phyloP scores from a whole-genome alignment of 371 early-diverging fungal genomes.

The Blastocladiella emersonii region DNA sequence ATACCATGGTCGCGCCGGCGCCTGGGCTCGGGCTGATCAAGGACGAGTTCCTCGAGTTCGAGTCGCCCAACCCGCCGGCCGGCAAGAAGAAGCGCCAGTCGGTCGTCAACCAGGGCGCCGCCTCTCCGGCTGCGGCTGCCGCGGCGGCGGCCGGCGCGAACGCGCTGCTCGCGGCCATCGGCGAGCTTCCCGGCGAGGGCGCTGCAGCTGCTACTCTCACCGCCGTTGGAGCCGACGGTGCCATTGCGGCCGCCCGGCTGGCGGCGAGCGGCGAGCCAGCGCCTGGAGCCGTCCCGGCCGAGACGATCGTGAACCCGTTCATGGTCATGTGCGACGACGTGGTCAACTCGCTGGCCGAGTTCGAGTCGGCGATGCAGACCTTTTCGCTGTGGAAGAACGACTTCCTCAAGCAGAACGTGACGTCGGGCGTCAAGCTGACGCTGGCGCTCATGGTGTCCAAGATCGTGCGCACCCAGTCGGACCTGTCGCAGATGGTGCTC shows the following conservation, averaged over 20 bases:
- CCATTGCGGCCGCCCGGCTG: no score
- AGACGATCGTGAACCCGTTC: neutral
- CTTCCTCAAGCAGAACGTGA: conserved; percentile 3
- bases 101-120: no score
- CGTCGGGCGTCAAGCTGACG: neutral
- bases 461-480: conserved; percentile 1
- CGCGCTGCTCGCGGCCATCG: no score
- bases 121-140: no score
- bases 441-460: conserved; percentile 3
- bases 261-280: no score
- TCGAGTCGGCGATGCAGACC: conserved; percentile 2
- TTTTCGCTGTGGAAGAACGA: neutral
- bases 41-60: neutral
- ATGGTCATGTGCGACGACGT: neutral
- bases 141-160: no score
- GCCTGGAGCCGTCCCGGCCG: no score
- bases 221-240: no score
- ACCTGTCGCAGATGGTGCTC: conserved; percentile 1
- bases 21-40: neutral
- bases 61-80: no score
- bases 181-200: no score
- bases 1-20: neutral
- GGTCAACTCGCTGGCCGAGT: neutral
- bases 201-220: no score
- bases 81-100: no score